Base-by-base conservation (phyloP, 805 yeast species). In the Ogataea ganodermae region DNA sequence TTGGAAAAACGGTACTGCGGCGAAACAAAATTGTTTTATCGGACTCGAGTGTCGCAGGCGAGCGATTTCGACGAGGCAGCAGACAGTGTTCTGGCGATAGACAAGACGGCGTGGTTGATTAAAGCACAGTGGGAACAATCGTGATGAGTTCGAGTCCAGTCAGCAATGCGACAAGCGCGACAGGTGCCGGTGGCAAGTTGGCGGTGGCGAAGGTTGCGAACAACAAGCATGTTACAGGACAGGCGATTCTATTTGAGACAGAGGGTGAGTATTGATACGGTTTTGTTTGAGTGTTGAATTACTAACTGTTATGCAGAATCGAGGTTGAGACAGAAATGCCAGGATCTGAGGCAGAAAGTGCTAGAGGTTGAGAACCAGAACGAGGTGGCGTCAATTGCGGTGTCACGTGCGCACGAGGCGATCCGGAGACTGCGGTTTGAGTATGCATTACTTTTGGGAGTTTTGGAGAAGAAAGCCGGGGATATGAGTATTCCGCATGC, bases 361-460 rank as follows among this genome's bases (percentile, higher is more conserved):
- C 69, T 71, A 3, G 88, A 85, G 52, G 76, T 90, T 26, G 95
- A 89, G 59, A 83, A 80, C 44, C 81, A 81, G 58, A 92, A 90
- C 65, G 94, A 88, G 61, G 70, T 81, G 6, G 80, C 89, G 45
- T 78, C 90, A 0, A 68, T 89, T 24, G 87, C 94, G 1, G 80
- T 94, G 27, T 78, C 84, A 13, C 79, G 96, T 57, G 83, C 95
- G 10, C 81, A 87, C 53, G 75, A 81, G 22, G 80, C 90, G 7
- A 82, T 91, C 28, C 81, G 89, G 56, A 72, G 97, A 53, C 72
- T 89, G 38, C 79, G 96, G 48, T 75, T 90, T 37, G 98, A 94
- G 62, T 86, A 94, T 60, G 79, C 91, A 1, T 71, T 92, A 10
- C 69, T 94, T 24, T 69, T 91, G 36, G 97, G 92, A 62, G 75